A percentile compares a stretch with the other conserved stretches of the same genome.
Evolutionary conservation across 1,139 yeast genomes (phyloP).

Genomic region (Tardiomyces digboiensis): DNA sequence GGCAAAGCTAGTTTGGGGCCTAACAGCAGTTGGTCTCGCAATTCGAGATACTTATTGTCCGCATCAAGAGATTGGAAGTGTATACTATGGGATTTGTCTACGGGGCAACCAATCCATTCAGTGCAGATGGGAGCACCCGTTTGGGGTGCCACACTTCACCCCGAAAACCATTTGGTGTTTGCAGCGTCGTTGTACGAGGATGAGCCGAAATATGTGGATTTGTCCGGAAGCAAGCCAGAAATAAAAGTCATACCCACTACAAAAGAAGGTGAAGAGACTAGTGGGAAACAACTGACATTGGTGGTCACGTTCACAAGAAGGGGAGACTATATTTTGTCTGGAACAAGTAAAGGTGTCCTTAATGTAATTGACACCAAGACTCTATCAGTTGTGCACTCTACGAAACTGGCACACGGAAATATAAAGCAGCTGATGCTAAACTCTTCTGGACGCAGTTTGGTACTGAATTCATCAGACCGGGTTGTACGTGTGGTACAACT

Average conservation of each 20-base stretch:
- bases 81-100: slow-evolving; percentile 67
- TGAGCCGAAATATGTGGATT: slow-evolving; percentile 23
- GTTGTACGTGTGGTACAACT: slow-evolving; percentile 61
- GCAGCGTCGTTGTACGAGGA: slow-evolving; percentile 38
- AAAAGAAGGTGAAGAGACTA: slow-evolving; percentile 13
- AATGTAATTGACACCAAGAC: slow-evolving; percentile 32
- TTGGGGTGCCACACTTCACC: slow-evolving; percentile 60
- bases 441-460: slow-evolving; percentile 46
- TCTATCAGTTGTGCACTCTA: slow-evolving; percentile 34
- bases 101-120: slow-evolving; percentile 34
- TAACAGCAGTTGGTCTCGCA: slow-evolving; percentile 73
- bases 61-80: slow-evolving; percentile 84
- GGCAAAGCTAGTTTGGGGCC: too few relatives aligned
- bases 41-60: slow-evolving; percentile 63
- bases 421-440: slow-evolving; percentile 64
- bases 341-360: slow-evolving; percentile 76
- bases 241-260: slow-evolving; percentile 25
- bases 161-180: slow-evolving; percentile 34
- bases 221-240: slow-evolving; percentile 8
- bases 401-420: slow-evolving; percentile 55
- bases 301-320: slow-evolving; percentile 31
- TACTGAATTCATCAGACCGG: slow-evolving; percentile 75
- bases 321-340: slow-evolving; percentile 52
- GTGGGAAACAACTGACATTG: slow-evolving; percentile 25
- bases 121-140: slow-evolving; percentile 58